Conservation (phyloP, 192 early-diverging fungal genomes). For the Haplosporangium gracile region DNA sequence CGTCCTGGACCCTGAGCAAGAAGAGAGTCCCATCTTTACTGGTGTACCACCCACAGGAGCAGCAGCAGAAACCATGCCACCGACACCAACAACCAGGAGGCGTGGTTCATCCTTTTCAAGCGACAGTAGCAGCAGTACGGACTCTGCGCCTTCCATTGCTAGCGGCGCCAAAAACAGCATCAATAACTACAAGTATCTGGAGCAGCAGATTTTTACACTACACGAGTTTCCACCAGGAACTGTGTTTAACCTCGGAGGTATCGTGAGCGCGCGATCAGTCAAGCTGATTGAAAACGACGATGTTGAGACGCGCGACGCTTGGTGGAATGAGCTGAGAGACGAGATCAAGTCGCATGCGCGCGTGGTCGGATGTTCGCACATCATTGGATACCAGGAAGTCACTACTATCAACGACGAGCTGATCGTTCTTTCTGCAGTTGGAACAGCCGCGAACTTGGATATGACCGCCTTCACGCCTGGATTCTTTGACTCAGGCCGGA, state of each 20-base stretch:
- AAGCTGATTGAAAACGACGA: slow-evolving; percentile 59
- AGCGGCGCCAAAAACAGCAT: slow-evolving; percentile 53
- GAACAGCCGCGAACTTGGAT: slow-evolving; percentile 80
- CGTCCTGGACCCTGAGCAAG: slow-evolving; percentile 20
- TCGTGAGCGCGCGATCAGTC: slow-evolving; percentile 56
- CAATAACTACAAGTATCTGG: slow-evolving; percentile 57
- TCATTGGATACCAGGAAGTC: slow-evolving; percentile 81
- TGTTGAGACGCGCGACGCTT: slow-evolving; percentile 51
- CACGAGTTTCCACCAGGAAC: slow-evolving; percentile 59
- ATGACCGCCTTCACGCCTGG: slow-evolving; percentile 64
- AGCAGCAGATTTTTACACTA: slow-evolving; percentile 55
- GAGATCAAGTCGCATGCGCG: slow-evolving; percentile 84
- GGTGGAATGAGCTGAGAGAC: slow-evolving; percentile 76
- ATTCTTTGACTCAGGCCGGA: slow-evolving; percentile 32
- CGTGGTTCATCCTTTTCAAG: slow-evolving; percentile 36
- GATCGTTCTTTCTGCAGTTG: slow-evolving; percentile 72
- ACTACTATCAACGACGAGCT: slow-evolving; percentile 76
- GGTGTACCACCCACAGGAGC: neutral
- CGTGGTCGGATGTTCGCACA: slow-evolving; percentile 73
- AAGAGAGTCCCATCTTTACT: slow-evolving; percentile 6
- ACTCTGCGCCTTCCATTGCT: slow-evolving; percentile 49
- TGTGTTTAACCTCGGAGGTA: slow-evolving; percentile 52
- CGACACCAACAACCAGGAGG: slow-evolving; percentile 7
- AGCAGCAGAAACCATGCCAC: slow-evolving; percentile 10
- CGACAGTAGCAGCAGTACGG: slow-evolving; percentile 32